These are phyloP conservation scores for Hirschioporus abietinus DNA, from an alignment of 768 basidiomycete genomes.

Conservation along the genomic window DNA sequence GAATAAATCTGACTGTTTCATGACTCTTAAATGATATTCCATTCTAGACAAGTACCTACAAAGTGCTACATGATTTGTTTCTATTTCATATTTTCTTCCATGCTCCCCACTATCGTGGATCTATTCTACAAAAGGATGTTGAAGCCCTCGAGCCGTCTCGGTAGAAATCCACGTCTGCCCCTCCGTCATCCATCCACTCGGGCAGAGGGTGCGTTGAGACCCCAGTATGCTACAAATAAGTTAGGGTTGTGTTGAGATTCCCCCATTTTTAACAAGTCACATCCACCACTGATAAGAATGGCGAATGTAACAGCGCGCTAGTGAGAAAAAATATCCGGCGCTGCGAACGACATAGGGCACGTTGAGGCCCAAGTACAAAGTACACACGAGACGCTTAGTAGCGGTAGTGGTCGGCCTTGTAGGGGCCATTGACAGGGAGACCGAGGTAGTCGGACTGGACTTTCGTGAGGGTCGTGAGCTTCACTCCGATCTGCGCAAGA, in stretches of 20 bases:
- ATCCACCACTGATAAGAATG: background rate
- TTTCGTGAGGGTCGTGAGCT: constrained; percentile 70
- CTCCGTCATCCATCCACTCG: background rate
- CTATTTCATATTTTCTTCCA: background rate
- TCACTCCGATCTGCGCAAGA: constrained; percentile 86
- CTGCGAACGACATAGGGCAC: constrained; percentile 7
- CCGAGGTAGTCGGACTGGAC: constrained; percentile 90
- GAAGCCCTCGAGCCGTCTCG: constrained; percentile 1
- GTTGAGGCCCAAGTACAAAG: constrained; percentile 12
- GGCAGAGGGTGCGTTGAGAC: constrained; percentile 4
- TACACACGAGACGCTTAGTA: constrained; percentile 33
- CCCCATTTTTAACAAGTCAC: constrained; percentile 1
- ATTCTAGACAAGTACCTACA: background rate
- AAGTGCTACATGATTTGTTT: background rate
- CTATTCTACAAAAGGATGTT: background rate
- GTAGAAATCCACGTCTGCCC: background rate
- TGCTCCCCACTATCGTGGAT: background rate
- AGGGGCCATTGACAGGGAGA: constrained; percentile 77
- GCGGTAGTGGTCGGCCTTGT: constrained; percentile 71
- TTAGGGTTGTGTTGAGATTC: background rate
- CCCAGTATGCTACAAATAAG: constrained; percentile 2
- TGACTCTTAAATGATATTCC: background rate
- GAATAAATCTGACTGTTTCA: background rate
- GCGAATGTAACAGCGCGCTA: background rate
- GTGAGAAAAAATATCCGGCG: background rate